Conservation (phyloP, 2,329 filamentous ascomycete species). For the Zalaria sp. region DNA sequence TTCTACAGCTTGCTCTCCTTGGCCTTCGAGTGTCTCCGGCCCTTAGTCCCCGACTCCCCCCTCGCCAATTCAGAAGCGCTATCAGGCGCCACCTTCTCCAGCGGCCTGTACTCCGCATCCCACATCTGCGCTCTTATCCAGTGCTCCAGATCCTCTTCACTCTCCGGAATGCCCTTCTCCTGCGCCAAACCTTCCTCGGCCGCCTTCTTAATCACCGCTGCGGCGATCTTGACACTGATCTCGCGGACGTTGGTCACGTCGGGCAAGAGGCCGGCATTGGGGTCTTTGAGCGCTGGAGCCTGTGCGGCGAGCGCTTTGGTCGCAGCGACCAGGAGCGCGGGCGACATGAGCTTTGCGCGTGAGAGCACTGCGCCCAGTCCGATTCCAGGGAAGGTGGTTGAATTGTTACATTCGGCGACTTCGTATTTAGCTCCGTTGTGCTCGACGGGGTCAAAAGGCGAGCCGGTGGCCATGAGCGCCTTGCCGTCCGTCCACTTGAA, state of each 20-base stretch:
- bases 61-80: slow-evolving; percentile 44
- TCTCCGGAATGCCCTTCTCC: slow-evolving; percentile 48
- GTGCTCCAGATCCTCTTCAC: slow-evolving; percentile 43
- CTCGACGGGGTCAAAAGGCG: slow-evolving; percentile 63
- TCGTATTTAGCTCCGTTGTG: slow-evolving; percentile 40
- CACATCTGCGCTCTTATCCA: slow-evolving; percentile 76
- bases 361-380: slow-evolving; percentile 65
- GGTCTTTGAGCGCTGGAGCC: slow-evolving; percentile 55
- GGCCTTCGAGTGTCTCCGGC: slow-evolving; percentile 1
- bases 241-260: slow-evolving; percentile 61
- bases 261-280: slow-evolving; percentile 54
- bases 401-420: slow-evolving; percentile 79
- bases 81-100: slow-evolving; percentile 41
- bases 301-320: slow-evolving; percentile 57
- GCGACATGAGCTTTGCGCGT: slow-evolving; percentile 51
- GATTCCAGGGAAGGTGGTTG: slow-evolving; percentile 72
- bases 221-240: slow-evolving; percentile 65
- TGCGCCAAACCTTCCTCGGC: slow-evolving; percentile 54
- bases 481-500: slow-evolving; percentile 65
- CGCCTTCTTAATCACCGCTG: slow-evolving; percentile 58
- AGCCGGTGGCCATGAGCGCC: slow-evolving; percentile 70
- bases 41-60: slow-evolving; percentile 36
- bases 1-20: neutral
- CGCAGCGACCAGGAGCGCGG: slow-evolving; percentile 71
- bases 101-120: slow-evolving; percentile 52